Conservation (phyloP, 192 early-diverging fungal species). For the Backusella circina region DNA sequence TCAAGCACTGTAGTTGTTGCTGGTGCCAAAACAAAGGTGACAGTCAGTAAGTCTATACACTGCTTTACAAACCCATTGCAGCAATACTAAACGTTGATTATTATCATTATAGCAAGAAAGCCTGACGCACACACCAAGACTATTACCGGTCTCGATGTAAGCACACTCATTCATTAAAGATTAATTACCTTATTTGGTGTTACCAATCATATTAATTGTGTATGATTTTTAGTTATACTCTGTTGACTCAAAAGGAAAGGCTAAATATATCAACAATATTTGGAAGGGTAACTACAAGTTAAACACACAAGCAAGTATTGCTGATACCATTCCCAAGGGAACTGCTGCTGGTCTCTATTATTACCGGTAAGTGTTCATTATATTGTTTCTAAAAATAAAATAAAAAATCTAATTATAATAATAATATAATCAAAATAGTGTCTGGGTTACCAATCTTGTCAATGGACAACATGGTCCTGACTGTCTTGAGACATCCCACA, state of each 20-base stretch:
- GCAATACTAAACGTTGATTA: not conserved
- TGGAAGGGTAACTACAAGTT: conserved; percentile 26
- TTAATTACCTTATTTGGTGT: not conserved
- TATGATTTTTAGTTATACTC: conserved; percentile 16
- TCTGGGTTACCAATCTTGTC: conserved; percentile 34
- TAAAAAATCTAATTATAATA: not conserved
- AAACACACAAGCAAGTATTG: conserved; percentile 19
- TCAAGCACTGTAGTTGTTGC: conserved; percentile 10
- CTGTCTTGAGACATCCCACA: conserved; percentile 30
- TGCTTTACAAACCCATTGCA: not conserved
- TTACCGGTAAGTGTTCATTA: conserved; percentile 15
- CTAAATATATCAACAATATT: conserved; percentile 33
- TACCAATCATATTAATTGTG: not conserved
- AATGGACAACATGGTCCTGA: conserved; percentile 32
- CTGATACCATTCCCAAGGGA: conserved; percentile 17
- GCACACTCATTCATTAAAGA: not conserved
- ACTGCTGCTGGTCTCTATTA: conserved; percentile 34
- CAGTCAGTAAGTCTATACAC: conserved; percentile 20
- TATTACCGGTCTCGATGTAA: conserved; percentile 32
- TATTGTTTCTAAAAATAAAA: not conserved
- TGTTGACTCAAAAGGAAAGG: conserved; percentile 14
- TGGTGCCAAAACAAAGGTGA: conserved; percentile 19
- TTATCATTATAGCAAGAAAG: conserved; percentile 11
- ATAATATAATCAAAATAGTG: conserved; percentile 12
- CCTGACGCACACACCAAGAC: conserved; percentile 14